phyloP scores from a whole-genome alignment of 2,329 filamentous ascomycete genomes.

The Aspergillus sp. region DNA sequence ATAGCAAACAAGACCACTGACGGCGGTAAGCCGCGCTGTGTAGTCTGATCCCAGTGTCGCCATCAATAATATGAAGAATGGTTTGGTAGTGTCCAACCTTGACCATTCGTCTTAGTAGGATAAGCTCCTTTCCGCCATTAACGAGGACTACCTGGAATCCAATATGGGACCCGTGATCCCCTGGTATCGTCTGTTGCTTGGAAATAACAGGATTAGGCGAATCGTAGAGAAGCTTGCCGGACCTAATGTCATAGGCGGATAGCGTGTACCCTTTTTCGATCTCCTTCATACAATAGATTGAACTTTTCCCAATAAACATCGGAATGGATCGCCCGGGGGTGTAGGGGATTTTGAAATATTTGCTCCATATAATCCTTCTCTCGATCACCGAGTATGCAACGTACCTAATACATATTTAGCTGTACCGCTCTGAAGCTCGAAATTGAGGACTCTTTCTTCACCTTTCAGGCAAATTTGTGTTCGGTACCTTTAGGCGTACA shows the following conservation, averaged over 20 bases:
- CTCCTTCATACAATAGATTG: not conserved
- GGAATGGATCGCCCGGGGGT: not conserved
- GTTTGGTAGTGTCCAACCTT: too few relatives aligned
- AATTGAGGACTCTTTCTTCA: too few relatives aligned
- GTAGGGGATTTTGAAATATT: not conserved
- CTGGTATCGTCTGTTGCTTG: not conserved
- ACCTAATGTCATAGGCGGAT: not conserved
- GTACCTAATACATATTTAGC: not conserved
- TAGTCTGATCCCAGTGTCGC: not conserved
- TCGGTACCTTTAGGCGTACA: not conserved
- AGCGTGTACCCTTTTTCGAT: not conserved
- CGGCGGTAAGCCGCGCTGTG: not conserved
- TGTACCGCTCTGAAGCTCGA: too few relatives aligned
- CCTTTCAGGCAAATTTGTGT: too few relatives aligned
- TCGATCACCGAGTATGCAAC: not conserved
- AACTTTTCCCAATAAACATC: not conserved
- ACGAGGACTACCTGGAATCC: not conserved
- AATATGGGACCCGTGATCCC: too few relatives aligned
- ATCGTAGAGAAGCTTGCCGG: not conserved
- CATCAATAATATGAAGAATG: not conserved
- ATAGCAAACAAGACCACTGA: not conserved
- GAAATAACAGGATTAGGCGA: not conserved
- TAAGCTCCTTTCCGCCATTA: not conserved
- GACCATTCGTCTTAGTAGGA: not conserved
- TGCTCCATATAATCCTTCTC: not conserved